Conservation (phyloP, 768 basidiomycete species). For the Phaffia australis region DNA sequence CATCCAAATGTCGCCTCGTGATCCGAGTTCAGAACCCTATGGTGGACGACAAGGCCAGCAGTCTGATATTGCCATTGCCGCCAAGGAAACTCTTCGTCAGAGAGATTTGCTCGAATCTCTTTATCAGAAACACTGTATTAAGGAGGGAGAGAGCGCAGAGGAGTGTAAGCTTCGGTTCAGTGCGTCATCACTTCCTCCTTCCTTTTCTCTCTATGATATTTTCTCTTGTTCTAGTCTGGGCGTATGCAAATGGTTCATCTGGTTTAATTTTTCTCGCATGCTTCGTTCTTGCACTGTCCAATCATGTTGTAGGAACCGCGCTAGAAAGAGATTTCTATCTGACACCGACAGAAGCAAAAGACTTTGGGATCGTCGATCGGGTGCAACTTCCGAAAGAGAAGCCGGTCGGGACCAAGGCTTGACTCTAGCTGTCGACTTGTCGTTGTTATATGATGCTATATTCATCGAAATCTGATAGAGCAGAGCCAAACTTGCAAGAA, state of each 20-base stretch:
- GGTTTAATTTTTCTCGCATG: constrained; percentile 16
- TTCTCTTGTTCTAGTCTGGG: constrained; percentile 1
- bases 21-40: constrained; percentile 61
- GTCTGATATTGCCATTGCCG: constrained; percentile 91
- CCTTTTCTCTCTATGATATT: constrained; percentile 17
- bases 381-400: constrained; percentile 6
- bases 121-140: constrained; percentile 76
- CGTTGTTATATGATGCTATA: no score
- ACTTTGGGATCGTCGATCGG: constrained; percentile 79
- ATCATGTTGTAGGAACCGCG: constrained; percentile 54
- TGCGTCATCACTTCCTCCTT: constrained; percentile 39
- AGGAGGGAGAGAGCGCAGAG: constrained; percentile 52
- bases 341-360: constrained; percentile 84
- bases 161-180: constrained; percentile 68
- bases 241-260: background rate
- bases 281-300: constrained; percentile 11
- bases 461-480: no score
- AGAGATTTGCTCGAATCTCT: constrained; percentile 71
- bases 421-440: no score
- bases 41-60: constrained; percentile 93
- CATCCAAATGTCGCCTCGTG: background rate
- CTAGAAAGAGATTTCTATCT: constrained; percentile 93
- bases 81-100: constrained; percentile 86
- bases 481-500: no score
- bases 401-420: no score